Conservation (phyloP, 1,139 yeast genomes). For the Yamadazyma taylorii region DNA sequence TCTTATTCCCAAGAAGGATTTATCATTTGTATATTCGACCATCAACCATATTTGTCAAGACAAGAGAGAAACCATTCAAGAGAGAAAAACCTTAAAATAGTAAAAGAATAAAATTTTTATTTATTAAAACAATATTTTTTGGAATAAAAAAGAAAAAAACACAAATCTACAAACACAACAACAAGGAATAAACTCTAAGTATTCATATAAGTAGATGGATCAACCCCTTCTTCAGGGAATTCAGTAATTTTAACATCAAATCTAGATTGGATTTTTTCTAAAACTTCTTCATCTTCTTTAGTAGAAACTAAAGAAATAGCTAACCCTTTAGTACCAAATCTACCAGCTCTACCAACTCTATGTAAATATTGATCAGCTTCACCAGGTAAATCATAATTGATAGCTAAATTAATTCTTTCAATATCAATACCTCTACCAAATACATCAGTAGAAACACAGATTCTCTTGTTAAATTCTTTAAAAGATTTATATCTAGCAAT, state of each 20-base stretch:
- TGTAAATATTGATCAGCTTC: slow-evolving; percentile 98
- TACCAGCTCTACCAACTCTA: slow-evolving; percentile 99
- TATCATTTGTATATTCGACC: slow-evolving; percentile 35
- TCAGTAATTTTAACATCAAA: slow-evolving; percentile 93
- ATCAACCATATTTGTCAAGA: slow-evolving; percentile 33
- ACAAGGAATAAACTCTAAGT: slow-evolving; percentile 62
- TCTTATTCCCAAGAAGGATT: slow-evolving; percentile 45
- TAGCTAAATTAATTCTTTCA: slow-evolving; percentile 96
- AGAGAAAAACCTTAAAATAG: background rate
- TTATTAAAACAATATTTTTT: slow-evolving; percentile 1
- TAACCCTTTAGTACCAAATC: slow-evolving; percentile 99
- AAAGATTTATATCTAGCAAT: slow-evolving; percentile 93
- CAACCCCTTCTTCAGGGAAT: slow-evolving; percentile 98
- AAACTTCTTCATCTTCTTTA: slow-evolving; percentile 85
- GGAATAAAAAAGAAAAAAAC: too few relatives aligned
- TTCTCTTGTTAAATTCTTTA: slow-evolving; percentile 98
- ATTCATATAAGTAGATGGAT: slow-evolving; percentile 97
- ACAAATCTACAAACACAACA: slow-evolving; percentile 4
- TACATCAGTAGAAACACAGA: slow-evolving; percentile 97
- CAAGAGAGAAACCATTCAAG: background rate
- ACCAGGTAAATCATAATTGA: slow-evolving; percentile 87
- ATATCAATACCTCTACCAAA: slow-evolving; percentile 99
- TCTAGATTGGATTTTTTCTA: slow-evolving; percentile 93
- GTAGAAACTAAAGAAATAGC: slow-evolving; percentile 88
- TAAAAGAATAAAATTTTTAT: background rate